Conservation (phyloP, 257 asterid genomes). For the Mitragyna speciosa region DNA sequence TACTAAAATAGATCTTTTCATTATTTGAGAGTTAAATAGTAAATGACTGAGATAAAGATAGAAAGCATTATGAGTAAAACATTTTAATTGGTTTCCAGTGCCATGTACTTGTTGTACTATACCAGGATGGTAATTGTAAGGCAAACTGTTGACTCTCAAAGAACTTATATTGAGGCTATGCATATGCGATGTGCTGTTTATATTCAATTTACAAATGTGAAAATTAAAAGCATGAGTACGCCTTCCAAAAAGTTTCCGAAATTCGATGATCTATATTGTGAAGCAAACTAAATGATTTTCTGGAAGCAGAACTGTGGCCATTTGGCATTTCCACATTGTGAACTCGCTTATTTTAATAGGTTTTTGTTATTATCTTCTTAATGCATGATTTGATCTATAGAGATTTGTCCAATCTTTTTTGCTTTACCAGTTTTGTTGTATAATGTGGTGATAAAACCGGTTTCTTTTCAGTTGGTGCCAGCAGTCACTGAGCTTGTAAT, state of each 20-base stretch:
- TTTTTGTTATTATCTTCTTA: neutral
- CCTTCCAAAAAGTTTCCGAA: neutral
- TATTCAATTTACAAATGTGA: neutral
- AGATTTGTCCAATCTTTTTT: neutral
- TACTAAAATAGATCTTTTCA: neutral
- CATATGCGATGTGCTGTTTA: neutral
- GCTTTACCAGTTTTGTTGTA: neutral
- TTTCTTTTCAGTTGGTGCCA: slow-evolving; percentile 73
- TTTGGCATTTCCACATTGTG: neutral
- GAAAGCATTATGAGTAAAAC: neutral
- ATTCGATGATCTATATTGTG: neutral
- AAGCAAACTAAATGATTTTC: neutral
- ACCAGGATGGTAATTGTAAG: neutral
- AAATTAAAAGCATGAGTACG: neutral
- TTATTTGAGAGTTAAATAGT: neutral
- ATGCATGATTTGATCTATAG: neutral
- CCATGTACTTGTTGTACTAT: neutral
- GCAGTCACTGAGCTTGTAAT: slow-evolving; percentile 90
- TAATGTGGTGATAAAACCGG: neutral
- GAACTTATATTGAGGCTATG: too few relatives aligned
- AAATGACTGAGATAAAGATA: neutral
- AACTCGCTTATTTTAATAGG: neutral
- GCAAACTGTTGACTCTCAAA: neutral
- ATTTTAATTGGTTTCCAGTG: neutral
- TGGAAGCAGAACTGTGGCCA: neutral